Percentiles rank a stretch among this genome's conserved stretches.
These are phyloP conservation scores for Miscanthus lutarioriparius DNA, from an alignment of 176 grass and related monocot genomes.

Conservation along the genomic window DNA sequence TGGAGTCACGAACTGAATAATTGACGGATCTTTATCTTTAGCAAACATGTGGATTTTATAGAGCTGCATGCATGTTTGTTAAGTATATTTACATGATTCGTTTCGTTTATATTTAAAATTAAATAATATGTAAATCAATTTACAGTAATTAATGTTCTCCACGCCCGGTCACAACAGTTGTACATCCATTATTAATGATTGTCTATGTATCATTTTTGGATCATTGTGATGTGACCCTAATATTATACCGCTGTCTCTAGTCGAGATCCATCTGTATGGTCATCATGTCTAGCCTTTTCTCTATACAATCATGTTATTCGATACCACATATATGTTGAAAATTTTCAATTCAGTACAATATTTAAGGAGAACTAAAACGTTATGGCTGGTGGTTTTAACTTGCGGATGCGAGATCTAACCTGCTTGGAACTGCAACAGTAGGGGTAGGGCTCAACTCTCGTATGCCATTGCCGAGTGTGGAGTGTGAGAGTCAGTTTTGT, in stretches of 20 bases:
- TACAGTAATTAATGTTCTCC: background rate
- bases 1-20: no score
- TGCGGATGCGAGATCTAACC: background rate
- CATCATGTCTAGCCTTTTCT: background rate
- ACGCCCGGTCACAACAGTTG: background rate
- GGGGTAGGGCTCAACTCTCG: background rate
- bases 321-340: no score
- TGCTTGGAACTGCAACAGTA: background rate
- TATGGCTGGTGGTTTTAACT: background rate
- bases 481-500: no score
- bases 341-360: background rate
- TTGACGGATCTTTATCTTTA: no score
- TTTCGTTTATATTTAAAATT: no score
- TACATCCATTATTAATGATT: constrained; percentile 11
- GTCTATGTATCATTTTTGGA: background rate
- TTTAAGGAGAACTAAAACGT: background rate
- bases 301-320: background rate
- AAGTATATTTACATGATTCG: no score
- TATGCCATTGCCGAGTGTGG: background rate
- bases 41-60: no score
- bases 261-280: background rate
- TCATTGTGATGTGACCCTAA: background rate
- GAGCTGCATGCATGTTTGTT: no score
- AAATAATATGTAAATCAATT: background rate
- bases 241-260: background rate